Percentiles rank a stretch among this genome's conserved stretches.
Conservation (phyloP, 371 early-diverging fungal species). For the Mucor sp. region DNA sequence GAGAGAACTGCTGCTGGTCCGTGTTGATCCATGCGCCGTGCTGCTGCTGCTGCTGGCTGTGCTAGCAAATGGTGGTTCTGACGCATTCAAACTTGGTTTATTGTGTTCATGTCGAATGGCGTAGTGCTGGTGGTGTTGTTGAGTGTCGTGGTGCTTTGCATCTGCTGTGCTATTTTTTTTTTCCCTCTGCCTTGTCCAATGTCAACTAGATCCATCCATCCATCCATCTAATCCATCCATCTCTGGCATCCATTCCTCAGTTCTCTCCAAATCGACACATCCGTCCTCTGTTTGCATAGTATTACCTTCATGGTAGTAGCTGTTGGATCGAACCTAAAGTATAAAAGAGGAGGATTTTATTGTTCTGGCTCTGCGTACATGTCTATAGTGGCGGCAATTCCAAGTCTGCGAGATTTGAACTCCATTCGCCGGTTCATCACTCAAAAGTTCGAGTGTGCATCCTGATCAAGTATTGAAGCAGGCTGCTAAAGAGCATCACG, state of each 20-base stretch:
- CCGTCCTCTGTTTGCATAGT: background rate
- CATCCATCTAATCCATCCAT: background rate
- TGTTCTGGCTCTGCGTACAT: constrained; percentile 5
- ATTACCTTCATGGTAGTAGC: constrained; percentile 27
- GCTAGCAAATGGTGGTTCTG: too few species aligned
- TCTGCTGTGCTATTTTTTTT: background rate
- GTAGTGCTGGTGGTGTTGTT: background rate
- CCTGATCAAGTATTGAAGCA: too few species aligned
- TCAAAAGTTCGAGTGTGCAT: too few species aligned
- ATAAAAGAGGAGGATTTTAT: constrained; percentile 25
- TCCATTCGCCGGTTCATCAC: background rate
- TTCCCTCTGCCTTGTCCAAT: background rate
- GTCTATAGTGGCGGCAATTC: constrained; percentile 1
- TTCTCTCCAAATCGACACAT: background rate
- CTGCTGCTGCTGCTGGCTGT: background rate
- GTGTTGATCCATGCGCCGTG: background rate
- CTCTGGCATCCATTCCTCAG: background rate
- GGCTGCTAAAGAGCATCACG: too few species aligned
- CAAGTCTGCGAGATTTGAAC: background rate
- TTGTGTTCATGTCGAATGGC: background rate
- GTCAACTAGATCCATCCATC: background rate
- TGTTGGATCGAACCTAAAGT: constrained; percentile 29
- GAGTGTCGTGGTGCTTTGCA: background rate
- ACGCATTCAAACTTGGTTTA: too few species aligned
- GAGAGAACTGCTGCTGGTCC: background rate